Evolutionary conservation across 2,329 filamentous ascomycete species (phyloP).

Genomic region (Ophiostoma sp.): DNA sequence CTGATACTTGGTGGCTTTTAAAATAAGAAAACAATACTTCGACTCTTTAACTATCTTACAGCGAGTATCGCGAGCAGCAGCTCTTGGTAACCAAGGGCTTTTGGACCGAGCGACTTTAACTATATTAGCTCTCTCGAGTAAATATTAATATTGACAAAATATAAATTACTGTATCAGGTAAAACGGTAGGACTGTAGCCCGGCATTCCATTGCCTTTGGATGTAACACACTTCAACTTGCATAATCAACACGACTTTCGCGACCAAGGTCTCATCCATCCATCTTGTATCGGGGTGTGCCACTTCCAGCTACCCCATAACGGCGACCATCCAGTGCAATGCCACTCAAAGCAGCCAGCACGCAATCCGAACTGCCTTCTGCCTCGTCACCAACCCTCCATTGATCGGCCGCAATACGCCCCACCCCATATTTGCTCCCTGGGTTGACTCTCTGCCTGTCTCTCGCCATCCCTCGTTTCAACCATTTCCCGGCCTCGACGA

Average conservation of each 20-base stretch:
- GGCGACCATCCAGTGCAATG: background rate
- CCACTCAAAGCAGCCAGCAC: slow-evolving; percentile 56
- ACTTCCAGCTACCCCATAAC: background rate
- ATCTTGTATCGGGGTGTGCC: background rate
- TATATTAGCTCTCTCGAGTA: background rate
- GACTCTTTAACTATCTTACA: background rate
- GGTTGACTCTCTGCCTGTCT: background rate
- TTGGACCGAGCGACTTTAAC: background rate
- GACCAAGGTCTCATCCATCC: background rate
- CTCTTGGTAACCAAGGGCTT: background rate
- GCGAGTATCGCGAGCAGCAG: background rate
- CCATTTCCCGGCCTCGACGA: background rate
- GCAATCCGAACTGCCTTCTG: slow-evolving; percentile 91
- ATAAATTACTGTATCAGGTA: background rate
- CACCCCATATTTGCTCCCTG: background rate
- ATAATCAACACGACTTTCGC: background rate
- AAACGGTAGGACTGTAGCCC: background rate
- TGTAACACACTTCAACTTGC: background rate
- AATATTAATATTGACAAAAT: background rate
- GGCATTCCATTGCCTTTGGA: background rate
- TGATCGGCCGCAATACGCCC: background rate
- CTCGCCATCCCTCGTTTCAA: background rate
- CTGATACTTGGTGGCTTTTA: too few species aligned
- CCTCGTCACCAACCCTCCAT: background rate
- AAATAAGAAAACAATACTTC: too few species aligned